A percentile compares a stretch with the other conserved stretches of the same genome.
Conservation (phyloP, 768 basidiomycete genomes). For the Tephrocybe sp. region DNA sequence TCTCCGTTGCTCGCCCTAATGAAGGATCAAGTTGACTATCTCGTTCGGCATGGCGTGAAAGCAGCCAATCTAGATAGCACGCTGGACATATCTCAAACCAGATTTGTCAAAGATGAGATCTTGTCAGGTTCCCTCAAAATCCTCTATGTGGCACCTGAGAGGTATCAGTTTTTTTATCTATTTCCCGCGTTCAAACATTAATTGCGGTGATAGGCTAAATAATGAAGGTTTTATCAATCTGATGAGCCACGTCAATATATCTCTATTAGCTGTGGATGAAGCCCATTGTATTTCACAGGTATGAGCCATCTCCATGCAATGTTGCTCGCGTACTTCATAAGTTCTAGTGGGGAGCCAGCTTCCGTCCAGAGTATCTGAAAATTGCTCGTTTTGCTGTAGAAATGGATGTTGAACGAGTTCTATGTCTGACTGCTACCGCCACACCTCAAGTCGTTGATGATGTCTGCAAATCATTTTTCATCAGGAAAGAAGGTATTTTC, state of each 20-base stretch:
- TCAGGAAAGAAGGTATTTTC: constrained; percentile 13
- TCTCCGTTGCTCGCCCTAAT: constrained; percentile 15
- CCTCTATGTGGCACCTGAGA: constrained; percentile 17
- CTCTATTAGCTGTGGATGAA: constrained; percentile 48
- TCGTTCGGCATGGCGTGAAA: constrained; percentile 10
- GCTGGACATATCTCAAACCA: constrained; percentile 2
- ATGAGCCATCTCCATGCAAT: background rate
- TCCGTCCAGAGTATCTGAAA: constrained; percentile 16
- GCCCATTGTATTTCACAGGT: constrained; percentile 47
- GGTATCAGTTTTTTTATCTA: constrained; percentile 2
- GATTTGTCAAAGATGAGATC: constrained; percentile 11
- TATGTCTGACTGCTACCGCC: constrained; percentile 17
- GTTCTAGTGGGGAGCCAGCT: constrained; percentile 15
- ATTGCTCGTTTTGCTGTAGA: constrained; percentile 16
- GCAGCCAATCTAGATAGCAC: constrained; percentile 17
- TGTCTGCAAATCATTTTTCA: constrained; percentile 11
- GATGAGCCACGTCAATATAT: constrained; percentile 40
- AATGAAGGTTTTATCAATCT: constrained; percentile 24
- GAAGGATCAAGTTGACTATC: constrained; percentile 16
- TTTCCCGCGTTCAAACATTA: background rate
- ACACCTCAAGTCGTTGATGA: constrained; percentile 10
- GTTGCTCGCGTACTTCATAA: background rate
- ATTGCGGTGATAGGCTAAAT: constrained; percentile 8
- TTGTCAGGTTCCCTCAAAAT: constrained; percentile 13
- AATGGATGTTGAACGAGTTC: constrained; percentile 13